Percentiles rank a stretch among this genome's conserved stretches.
These are phyloP conservation scores for Neonectria hederae DNA, from an alignment of 2,329 filamentous ascomycete species.

Conservation along the genomic window DNA sequence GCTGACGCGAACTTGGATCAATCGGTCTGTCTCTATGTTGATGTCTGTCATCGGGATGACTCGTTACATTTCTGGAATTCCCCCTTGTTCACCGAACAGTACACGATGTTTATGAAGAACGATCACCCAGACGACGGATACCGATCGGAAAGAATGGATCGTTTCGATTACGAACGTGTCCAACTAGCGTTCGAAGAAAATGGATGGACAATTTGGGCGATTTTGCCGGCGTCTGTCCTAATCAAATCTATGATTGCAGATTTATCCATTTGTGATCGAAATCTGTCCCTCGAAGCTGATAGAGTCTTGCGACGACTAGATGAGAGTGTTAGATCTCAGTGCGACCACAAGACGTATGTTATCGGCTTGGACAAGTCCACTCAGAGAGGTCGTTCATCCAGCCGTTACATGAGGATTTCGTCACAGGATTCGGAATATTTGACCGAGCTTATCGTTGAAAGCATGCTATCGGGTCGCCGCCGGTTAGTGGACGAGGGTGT, in stretches of 20 bases:
- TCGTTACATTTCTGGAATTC: background rate
- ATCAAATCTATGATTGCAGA: background rate
- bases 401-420: background rate
- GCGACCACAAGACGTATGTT: background rate
- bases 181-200: background rate
- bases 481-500: no score
- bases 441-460: background rate
- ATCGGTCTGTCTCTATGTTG: background rate
- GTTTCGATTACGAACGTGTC: no score
- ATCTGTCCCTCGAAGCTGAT: background rate
- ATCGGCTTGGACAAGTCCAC: background rate
- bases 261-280: background rate
- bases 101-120: background rate
- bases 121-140: no score
- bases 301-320: background rate
- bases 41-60: background rate
- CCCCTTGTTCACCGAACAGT: no score
- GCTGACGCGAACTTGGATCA: background rate
- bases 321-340: background rate
- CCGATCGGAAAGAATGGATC: fast-evolving
- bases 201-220: background rate
- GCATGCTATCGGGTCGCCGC: background rate
- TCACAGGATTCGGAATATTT: background rate
- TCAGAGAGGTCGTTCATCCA: background rate
- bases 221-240: background rate